These are phyloP conservation scores for Oxyria digyna DNA, from an alignment of 148 eudicot genomes.

Conservation along the genomic window DNA sequence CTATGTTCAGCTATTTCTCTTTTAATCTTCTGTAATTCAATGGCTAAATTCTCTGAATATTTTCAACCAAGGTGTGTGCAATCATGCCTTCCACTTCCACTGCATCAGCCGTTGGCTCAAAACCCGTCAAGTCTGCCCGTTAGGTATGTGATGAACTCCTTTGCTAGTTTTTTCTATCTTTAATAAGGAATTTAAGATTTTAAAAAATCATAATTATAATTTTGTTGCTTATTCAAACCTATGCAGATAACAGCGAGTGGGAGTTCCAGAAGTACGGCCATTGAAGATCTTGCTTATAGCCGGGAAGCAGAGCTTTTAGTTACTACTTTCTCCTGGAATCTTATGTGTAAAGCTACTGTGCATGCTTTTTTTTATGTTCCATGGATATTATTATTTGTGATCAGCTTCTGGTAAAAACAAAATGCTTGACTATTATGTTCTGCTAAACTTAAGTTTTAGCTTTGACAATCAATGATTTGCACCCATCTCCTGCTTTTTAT, in stretches of 20 bases:
- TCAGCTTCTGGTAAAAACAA: neutral
- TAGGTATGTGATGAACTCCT: conserved; percentile 30
- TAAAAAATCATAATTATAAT: neutral
- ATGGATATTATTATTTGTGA: neutral
- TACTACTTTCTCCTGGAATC: neutral
- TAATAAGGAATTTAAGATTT: neutral
- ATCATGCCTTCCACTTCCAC: conserved; percentile 90
- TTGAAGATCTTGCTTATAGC: conserved; percentile 14
- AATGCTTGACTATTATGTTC: neutral
- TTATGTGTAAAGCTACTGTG: neutral
- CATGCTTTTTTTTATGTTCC: neutral
- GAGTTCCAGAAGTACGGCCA: conserved; percentile 93
- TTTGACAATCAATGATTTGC: neutral
- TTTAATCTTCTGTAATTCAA: neutral
- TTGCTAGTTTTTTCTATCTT: neutral
- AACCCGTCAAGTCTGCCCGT: conserved; percentile 88
- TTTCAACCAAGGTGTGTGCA: conserved; percentile 34
- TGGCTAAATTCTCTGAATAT: neutral
- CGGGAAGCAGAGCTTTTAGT: neutral
- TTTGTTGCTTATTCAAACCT: neutral
- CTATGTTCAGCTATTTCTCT: neutral
- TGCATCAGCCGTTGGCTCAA: conserved; percentile 93
- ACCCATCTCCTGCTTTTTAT: neutral
- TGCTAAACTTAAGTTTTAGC: neutral
- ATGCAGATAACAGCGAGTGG: conserved; percentile 86